A percentile compares a stretch with the other conserved stretches of the same genome.
Conservation (phyloP, 768 basidiomycete species). For the Cyathus striatus region DNA sequence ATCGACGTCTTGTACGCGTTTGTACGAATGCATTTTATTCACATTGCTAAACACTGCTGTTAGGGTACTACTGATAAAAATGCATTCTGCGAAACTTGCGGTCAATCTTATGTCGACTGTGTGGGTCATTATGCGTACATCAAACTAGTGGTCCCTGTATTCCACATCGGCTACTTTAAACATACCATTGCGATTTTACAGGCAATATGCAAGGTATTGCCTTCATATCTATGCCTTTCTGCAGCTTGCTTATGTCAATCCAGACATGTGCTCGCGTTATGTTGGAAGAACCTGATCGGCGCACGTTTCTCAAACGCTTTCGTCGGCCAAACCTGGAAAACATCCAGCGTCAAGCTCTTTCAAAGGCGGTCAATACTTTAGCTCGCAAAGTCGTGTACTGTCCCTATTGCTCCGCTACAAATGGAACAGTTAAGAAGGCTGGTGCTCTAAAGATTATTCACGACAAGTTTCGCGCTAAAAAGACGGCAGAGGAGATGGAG, state of each 20-base stretch:
- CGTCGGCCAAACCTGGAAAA: slow-evolving; percentile 89
- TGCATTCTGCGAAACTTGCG: slow-evolving; percentile 92
- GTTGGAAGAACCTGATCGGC: slow-evolving; percentile 81
- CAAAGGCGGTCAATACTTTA: slow-evolving; percentile 79
- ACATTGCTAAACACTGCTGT: not conserved
- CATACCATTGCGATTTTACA: slow-evolving; percentile 92
- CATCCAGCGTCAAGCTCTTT: slow-evolving; percentile 75
- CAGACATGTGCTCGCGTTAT: slow-evolving; percentile 91
- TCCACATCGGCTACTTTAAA: slow-evolving; percentile 98
- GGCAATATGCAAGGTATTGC: slow-evolving; percentile 89
- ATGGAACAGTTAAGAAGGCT: slow-evolving; percentile 94
- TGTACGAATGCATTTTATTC: not conserved
- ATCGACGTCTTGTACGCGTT: slow-evolving; percentile 74
- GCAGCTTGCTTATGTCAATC: slow-evolving; percentile 4
- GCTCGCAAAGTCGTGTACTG: slow-evolving; percentile 92
- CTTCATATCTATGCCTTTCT: not conserved
- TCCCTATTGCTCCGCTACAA: slow-evolving; percentile 88
- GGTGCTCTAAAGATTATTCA: slow-evolving; percentile 95
- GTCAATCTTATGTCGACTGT: slow-evolving; percentile 86
- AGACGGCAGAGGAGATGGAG: slow-evolving; percentile 84
- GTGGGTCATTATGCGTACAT: slow-evolving; percentile 99
- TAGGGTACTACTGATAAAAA: slow-evolving; percentile 95
- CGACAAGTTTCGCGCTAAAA: slow-evolving; percentile 95
- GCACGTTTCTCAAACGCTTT: slow-evolving; percentile 83
- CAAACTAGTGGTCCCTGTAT: slow-evolving; percentile 93